Evolutionary conservation across 2,329 filamentous ascomycete genomes (phyloP), one percentile per base, ranked within the genome.

Genomic region (Trichoderma hamatum): DNA sequence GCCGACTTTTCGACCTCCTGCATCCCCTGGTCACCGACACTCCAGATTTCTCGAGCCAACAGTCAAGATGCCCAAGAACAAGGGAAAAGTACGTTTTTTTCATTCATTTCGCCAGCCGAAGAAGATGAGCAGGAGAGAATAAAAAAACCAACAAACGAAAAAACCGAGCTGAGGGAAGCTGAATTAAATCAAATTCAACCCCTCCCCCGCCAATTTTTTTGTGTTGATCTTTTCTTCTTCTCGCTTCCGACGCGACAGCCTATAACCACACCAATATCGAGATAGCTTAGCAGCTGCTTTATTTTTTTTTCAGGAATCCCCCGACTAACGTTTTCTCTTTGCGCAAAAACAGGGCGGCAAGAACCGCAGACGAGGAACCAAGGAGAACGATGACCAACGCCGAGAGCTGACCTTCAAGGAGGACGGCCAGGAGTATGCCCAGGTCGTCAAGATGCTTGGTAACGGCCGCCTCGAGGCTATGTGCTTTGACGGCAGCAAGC

Each of bases 331-430:
- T 19, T 11, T 39, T 34, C 16, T 7, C 14, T 52, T 60, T 61
- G 36, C 51, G 60, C 70, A 68, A 63, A 43, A 76, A 88, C 77
- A 96, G 93, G 95, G 95, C 83, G 95, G 95, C 85, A 98, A 98
- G 89, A 98, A 98, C 85, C 88, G 95, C 84, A 92, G 95, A 89
- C 90, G 96, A 85, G 95, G 95, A 84, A 98, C 97, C 91, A 97
- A 97, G 88, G 93, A 97, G 85, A 96, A 96, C 84, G 96, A 98
- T 86, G 97, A 97, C 80, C 94, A 97, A 86, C 97, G 97, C 88
- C 94, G 95, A 82, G 95, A 98, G 83, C 88, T 98, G 78, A 95
- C 93, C 78, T 98, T 98, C 90, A 97, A 97, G 85, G 96, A 98
- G 82, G 95, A 98, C 80, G 95, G 95, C 75, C 95, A 98, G 86